Conservation (phyloP, 2,329 filamentous ascomycete genomes). For the Diaporthe helianthi region DNA sequence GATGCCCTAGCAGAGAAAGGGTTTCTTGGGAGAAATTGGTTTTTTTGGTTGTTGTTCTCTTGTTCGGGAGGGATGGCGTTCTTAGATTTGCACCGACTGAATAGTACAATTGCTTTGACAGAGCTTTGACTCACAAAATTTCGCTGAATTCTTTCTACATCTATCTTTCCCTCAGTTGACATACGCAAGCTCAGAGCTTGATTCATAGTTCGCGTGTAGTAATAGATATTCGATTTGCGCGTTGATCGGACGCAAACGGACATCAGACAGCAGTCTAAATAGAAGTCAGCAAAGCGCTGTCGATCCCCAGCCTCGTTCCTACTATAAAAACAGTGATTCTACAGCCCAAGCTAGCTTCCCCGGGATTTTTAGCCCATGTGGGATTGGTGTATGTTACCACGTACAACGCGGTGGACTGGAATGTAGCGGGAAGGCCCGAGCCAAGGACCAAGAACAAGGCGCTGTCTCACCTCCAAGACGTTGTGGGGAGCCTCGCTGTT, state of each 20-base stretch:
- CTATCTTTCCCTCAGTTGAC: neutral
- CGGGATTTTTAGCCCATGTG: neutral
- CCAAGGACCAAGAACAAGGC: neutral
- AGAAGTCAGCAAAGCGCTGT: neutral
- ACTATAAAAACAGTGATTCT: no score
- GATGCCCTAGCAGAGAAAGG: neutral
- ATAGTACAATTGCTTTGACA: neutral
- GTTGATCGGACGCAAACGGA: constrained; percentile 1
- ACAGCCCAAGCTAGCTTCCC: neutral
- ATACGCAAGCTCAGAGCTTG: neutral
- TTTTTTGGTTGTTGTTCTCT: no score
- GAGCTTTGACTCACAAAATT: neutral
- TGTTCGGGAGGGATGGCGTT: neutral
- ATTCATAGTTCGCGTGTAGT: neutral
- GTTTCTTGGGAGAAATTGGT: no score
- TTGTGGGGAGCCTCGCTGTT: neutral
- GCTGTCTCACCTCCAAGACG: neutral
- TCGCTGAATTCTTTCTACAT: neutral
- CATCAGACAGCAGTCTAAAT: neutral
- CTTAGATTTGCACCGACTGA: neutral
- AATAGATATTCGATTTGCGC: no score
- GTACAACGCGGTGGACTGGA: neutral
- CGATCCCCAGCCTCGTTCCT: neutral
- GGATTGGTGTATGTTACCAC: neutral
- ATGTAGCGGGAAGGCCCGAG: constrained; percentile 18